These are phyloP conservation scores for Ceratobasidium sp. DNA, from an alignment of 1,284 basidiomycete genomes.

Conservation along the genomic window DNA sequence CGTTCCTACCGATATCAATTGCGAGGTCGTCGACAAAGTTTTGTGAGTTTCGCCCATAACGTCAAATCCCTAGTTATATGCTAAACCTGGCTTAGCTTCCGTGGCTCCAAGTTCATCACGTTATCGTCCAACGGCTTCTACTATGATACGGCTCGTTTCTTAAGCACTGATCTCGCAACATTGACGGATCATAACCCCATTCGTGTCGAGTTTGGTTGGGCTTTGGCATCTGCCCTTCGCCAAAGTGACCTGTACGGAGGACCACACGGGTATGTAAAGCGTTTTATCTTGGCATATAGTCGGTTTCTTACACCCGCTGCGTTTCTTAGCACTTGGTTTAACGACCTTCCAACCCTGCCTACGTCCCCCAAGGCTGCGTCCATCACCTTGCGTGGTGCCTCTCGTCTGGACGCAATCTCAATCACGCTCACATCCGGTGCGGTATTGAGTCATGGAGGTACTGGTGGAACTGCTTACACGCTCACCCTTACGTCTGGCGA, in stretches of 20 bases:
- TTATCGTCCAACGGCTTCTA: constrained; percentile 54
- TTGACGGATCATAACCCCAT: constrained; percentile 60
- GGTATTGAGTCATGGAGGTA: constrained; percentile 57
- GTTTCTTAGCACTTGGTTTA: constrained; percentile 52
- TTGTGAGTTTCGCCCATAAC: constrained; percentile 47
- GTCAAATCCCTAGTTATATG: not conserved
- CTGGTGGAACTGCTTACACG: constrained; percentile 56
- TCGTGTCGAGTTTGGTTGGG: constrained; percentile 56
- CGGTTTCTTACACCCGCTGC: not conserved
- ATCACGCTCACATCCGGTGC: constrained; percentile 51
- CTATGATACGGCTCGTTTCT: constrained; percentile 57
- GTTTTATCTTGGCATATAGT: not conserved
- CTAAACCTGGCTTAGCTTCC: constrained; percentile 45
- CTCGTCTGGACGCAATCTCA: constrained; percentile 56
- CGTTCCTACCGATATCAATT: constrained; percentile 54
- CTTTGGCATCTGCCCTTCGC: constrained; percentile 55
- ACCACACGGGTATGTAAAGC: constrained; percentile 54
- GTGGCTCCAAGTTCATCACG: constrained; percentile 53
- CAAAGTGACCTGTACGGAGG: constrained; percentile 58
- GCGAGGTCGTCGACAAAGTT: constrained; percentile 61
- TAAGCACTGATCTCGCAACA: constrained; percentile 53
- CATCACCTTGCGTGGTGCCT: constrained; percentile 57
- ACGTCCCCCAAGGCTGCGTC: constrained; percentile 51
- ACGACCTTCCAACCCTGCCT: constrained; percentile 51
- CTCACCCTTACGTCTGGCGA: constrained; percentile 55